Percentiles rank a stretch among this genome's conserved stretches.
These are phyloP conservation scores for Aegilops sharonensis DNA, from an alignment of 176 grass and related monocot species.

Conservation along the genomic window DNA sequence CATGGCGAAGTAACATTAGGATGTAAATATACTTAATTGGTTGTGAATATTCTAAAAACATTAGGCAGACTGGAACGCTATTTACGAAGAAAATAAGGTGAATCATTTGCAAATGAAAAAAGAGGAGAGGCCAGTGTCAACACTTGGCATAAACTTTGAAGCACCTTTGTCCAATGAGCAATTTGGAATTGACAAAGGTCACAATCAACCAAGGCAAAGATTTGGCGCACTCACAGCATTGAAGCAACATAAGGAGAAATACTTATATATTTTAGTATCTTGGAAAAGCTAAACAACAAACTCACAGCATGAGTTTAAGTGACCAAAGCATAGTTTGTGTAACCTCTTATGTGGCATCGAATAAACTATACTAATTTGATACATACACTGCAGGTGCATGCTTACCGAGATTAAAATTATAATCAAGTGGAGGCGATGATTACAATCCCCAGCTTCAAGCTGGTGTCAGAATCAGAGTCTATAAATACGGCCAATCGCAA, in stretches of 20 bases:
- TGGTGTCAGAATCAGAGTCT: neutral
- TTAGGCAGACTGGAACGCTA: neutral
- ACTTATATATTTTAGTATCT: neutral
- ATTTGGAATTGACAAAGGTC: neutral
- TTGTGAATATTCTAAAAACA: neutral
- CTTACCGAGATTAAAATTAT: neutral
- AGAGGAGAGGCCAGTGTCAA: neutral
- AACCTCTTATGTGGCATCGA: neutral
- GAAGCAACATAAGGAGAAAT: neutral
- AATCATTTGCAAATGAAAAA: neutral
- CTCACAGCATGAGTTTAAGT: neutral
- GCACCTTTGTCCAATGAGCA: neutral
- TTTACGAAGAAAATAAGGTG: neutral
- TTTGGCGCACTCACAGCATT: neutral
- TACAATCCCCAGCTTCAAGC: neutral
- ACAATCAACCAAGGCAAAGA: neutral
- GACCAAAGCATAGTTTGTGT: constrained; percentile 3
- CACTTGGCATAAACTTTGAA: neutral
- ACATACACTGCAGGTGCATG: neutral
- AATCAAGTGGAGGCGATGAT: neutral
- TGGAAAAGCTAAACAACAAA: neutral
- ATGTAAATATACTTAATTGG: neutral
- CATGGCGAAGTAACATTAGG: neutral
- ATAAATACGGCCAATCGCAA: constrained; percentile 23
- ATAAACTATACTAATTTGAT: no score